A percentile compares a stretch with the other conserved stretches of the same genome.
These are phyloP conservation scores for Rhizoclosmatium globosum DNA, from an alignment of 192 early-diverging fungal genomes.

Conservation along the genomic window DNA sequence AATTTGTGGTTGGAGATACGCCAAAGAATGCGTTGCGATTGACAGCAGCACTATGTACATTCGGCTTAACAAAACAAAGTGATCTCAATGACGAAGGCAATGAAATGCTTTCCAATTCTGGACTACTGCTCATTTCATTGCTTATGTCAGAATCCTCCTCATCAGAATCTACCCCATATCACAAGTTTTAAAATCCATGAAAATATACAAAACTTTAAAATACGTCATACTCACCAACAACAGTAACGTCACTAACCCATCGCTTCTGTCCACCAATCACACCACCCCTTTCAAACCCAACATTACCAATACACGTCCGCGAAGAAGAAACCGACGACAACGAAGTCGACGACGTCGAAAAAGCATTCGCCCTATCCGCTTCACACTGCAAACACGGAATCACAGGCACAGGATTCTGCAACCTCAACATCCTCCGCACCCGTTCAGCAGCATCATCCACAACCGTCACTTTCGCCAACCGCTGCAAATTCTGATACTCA, in stretches of 20 bases:
- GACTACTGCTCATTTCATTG: neutral
- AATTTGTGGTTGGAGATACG: neutral
- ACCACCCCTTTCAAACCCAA: no score
- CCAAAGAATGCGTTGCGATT: no score
- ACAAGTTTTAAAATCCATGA: no score
- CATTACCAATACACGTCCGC: no score
- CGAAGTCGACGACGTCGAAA: neutral
- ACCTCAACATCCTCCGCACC: neutral
- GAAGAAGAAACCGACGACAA: no score
- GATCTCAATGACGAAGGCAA: neutral
- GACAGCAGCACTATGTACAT: no score
- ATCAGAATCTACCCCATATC: neutral
- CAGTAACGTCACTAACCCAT: no score
- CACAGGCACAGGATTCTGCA: constrained; percentile 1
- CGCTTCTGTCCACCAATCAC: no score
- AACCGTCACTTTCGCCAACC: neutral
- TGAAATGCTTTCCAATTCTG: neutral
- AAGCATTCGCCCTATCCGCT: neutral
- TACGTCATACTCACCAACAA: no score
- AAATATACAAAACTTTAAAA: no score
- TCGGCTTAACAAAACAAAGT: no score
- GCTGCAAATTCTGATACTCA: constrained; percentile 13
- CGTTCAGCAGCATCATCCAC: constrained; percentile 1
- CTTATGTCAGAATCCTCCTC: neutral
- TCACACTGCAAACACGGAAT: constrained; percentile 27